Percentiles rank a stretch among this genome's conserved stretches.
These are phyloP conservation scores for Heimioporus retisporus DNA, from an alignment of 1,284 basidiomycete genomes.

Conservation along the genomic window DNA sequence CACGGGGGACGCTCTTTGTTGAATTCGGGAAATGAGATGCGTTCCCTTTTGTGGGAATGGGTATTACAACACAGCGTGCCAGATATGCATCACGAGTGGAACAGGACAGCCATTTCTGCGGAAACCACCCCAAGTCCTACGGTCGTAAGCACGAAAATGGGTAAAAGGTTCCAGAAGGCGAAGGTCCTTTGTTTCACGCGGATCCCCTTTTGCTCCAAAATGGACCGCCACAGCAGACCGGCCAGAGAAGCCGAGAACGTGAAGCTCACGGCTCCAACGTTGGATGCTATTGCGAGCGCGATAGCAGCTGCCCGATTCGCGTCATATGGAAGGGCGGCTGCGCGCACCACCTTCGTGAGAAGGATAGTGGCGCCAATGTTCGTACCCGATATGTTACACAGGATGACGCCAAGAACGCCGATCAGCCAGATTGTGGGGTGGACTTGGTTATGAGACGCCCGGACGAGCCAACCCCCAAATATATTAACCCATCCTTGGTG, in stretches of 20 bases:
- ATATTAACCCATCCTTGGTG: conserved; percentile 95
- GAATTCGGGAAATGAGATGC: no score
- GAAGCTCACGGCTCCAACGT: conserved; percentile 94
- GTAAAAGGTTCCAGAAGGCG: conserved; percentile 77
- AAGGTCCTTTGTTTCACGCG: conserved; percentile 76
- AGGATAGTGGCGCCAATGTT: conserved; percentile 98
- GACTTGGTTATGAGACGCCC: conserved; percentile 56
- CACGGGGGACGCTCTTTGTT: no score
- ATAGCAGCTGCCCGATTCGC: conserved; percentile 56
- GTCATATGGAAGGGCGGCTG: conserved; percentile 33
- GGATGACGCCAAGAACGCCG: conserved; percentile 71
- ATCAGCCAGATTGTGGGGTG: conserved; percentile 66
- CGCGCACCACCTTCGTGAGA: conserved; percentile 66
- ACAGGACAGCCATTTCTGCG: conserved; percentile 72
- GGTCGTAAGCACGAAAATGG: conserved; percentile 61
- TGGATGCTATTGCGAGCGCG: conserved; percentile 74
- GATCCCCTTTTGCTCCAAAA: conserved; percentile 85
- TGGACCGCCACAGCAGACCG: conserved; percentile 89
- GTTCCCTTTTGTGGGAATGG: no score
- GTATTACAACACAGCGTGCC: no score
- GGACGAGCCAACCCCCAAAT: conserved; percentile 80
- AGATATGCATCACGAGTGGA: conserved; percentile 20
- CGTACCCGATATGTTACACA: conserved; percentile 93
- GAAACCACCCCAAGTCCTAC: conserved; percentile 66
- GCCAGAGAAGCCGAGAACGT: conserved; percentile 94